Evolutionary conservation across 1,284 basidiomycete genomes (phyloP).

Genomic region (Anthracocystis setariae): DNA sequence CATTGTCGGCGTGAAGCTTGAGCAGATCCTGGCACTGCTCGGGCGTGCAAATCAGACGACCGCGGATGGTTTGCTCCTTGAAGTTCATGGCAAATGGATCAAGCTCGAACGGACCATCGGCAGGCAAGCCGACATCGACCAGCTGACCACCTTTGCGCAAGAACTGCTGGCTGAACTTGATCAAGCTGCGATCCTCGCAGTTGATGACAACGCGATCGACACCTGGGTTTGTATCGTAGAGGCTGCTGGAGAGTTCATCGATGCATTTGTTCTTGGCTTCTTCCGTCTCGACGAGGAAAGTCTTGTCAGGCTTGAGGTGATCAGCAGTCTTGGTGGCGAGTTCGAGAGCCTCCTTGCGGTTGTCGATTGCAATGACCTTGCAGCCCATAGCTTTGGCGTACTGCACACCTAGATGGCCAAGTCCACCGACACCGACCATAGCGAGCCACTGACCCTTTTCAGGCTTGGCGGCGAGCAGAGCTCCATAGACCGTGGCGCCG

Average conservation of each 20-base stretch:
- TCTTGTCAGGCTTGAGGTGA: slow-evolving; percentile 57
- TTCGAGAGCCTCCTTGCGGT: slow-evolving; percentile 49
- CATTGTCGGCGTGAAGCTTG: slow-evolving; percentile 50
- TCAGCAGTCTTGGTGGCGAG: slow-evolving; percentile 36
- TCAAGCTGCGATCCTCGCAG: slow-evolving; percentile 46
- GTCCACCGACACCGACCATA: slow-evolving; percentile 69
- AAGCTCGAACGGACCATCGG: slow-evolving; percentile 55
- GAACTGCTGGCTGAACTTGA: slow-evolving; percentile 55
- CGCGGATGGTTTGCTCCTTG: slow-evolving; percentile 60
- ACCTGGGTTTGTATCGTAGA: slow-evolving; percentile 58
- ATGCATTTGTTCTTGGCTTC: slow-evolving; percentile 45
- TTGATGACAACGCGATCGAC: slow-evolving; percentile 61
- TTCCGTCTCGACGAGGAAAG: slow-evolving; percentile 45
- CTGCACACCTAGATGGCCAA: slow-evolving; percentile 68
- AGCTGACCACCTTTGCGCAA: slow-evolving; percentile 56
- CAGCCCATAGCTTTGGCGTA: slow-evolving; percentile 67
- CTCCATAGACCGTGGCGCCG: slow-evolving; percentile 68
- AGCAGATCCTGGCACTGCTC: slow-evolving; percentile 59
- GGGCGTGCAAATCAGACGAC: slow-evolving; percentile 60
- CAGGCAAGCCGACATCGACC: slow-evolving; percentile 56
- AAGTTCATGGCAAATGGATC: slow-evolving; percentile 58
- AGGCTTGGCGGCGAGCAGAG: slow-evolving; percentile 64
- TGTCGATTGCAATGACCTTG: slow-evolving; percentile 66
- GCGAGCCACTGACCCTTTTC: slow-evolving; percentile 67
- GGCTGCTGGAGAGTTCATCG: slow-evolving; percentile 46